Evolutionary conservation across 1,284 basidiomycete species (phyloP).

Genomic region (Puccinia hordei): DNA sequence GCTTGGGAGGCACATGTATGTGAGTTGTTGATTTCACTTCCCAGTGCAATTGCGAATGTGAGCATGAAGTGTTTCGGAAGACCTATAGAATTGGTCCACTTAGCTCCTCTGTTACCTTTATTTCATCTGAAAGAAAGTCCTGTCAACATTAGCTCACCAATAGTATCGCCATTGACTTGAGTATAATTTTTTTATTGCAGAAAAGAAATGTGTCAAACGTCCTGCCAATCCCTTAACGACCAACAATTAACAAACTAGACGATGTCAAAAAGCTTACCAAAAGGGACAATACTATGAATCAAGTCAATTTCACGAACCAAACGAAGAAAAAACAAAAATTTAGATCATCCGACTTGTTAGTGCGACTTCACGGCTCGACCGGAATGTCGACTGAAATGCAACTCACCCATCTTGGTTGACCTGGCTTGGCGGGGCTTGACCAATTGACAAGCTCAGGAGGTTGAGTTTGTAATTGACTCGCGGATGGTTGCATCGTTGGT

Average conservation of each 20-base stretch:
- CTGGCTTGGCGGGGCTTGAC: constrained; percentile 37
- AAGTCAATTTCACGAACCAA: constrained; percentile 5
- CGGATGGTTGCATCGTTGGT: not conserved
- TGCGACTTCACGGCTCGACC: not conserved
- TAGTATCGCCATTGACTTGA: constrained; percentile 38
- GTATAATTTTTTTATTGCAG: not conserved
- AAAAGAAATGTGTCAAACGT: not conserved
- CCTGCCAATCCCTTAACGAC: too few species aligned
- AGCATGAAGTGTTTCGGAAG: constrained; percentile 36
- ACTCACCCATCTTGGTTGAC: constrained; percentile 40
- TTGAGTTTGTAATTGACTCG: not conserved
- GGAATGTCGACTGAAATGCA: not conserved
- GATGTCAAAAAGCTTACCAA: constrained; percentile 1
- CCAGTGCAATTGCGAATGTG: constrained; percentile 25
- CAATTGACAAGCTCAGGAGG: not conserved
- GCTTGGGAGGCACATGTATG: not conserved
- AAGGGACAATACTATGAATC: constrained; percentile 36
- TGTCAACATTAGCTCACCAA: constrained; percentile 11
- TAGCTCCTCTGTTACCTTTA: not conserved
- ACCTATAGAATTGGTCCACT: not conserved
- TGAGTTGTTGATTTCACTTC: not conserved
- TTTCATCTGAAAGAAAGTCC: not conserved
- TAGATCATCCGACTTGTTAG: not conserved
- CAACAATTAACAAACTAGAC: not conserved
- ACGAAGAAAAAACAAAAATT: not conserved